A percentile compares a stretch with the other conserved stretches of the same genome.
phyloP scores from a whole-genome alignment of 768 basidiomycete genomes.

The Favolaschia claudopus region DNA sequence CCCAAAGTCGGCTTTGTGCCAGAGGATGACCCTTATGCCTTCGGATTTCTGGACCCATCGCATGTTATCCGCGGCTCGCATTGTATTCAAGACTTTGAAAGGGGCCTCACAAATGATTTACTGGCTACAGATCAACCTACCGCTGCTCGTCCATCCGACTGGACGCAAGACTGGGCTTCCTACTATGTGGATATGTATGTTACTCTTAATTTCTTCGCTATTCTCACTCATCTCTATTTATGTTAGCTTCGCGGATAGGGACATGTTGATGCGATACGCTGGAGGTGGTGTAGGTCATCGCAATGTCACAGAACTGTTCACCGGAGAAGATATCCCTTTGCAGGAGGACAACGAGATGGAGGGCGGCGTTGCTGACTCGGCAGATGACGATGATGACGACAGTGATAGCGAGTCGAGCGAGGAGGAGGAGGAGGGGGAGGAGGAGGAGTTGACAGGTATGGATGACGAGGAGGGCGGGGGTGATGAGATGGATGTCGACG shows the following conservation, averaged over 20 bases:
- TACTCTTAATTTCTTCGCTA: background rate
- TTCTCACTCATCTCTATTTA: background rate
- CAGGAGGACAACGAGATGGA: too few relatives aligned
- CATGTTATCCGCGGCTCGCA: slow-evolving; percentile 41
- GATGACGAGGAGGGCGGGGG: too few relatives aligned
- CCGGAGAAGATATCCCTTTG: too few relatives aligned
- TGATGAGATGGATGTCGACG: too few relatives aligned
- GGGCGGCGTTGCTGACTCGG: too few relatives aligned
- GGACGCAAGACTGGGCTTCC: slow-evolving; percentile 37
- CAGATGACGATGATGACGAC: too few relatives aligned
- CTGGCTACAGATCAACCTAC: slow-evolving; percentile 7
- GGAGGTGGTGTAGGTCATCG: slow-evolving; percentile 38
- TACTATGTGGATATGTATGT: slow-evolving; percentile 44
- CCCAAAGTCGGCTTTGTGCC: slow-evolving; percentile 38
- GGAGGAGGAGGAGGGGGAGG: too few relatives aligned
- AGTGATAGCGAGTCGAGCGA: too few relatives aligned
- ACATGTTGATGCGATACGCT: slow-evolving; percentile 35
- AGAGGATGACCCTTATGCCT: slow-evolving; percentile 32
- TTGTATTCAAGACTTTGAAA: slow-evolving; percentile 43
- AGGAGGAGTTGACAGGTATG: too few relatives aligned
- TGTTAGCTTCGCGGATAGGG: slow-evolving; percentile 33
- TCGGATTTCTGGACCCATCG: slow-evolving; percentile 49
- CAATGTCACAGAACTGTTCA: too few relatives aligned
- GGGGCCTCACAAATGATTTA: slow-evolving; percentile 20
- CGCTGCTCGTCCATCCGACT: slow-evolving; percentile 18